phyloP scores from a whole-genome alignment of 2,329 filamentous ascomycete genomes.

The Aspergillus tanneri region DNA sequence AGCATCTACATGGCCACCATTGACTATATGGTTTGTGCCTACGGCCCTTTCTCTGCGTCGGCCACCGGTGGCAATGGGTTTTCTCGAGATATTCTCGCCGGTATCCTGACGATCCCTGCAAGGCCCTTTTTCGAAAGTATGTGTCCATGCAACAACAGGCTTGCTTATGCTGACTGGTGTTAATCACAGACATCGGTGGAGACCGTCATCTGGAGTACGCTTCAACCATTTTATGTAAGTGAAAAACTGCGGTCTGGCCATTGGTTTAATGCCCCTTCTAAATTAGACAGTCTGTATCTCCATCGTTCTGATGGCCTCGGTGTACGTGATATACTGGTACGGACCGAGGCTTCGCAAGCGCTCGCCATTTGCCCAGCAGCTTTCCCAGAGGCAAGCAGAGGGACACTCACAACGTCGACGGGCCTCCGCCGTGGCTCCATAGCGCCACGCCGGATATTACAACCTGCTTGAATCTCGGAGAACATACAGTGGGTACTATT shows the following conservation, averaged over 20 bases:
- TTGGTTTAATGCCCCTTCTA: neutral
- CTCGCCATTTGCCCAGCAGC: constrained; percentile 64
- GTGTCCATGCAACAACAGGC: neutral
- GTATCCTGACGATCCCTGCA: constrained; percentile 66
- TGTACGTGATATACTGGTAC: constrained; percentile 67
- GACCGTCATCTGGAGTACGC: constrained; percentile 59
- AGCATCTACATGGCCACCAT: constrained; percentile 72
- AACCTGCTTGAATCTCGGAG: too few species aligned
- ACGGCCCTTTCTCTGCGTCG: constrained; percentile 69
- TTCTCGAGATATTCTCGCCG: constrained; percentile 69
- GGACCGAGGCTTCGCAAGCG: constrained; percentile 60
- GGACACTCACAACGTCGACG: too few species aligned
- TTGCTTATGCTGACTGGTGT: neutral
- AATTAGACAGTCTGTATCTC: constrained; percentile 53
- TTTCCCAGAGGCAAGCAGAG: too few species aligned
- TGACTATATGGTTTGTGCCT: constrained; percentile 73
- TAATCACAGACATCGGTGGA: constrained; percentile 56
- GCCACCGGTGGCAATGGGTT: constrained; percentile 74
- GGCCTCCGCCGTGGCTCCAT: too few species aligned
- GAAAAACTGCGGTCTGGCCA: neutral
- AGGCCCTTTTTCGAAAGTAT: constrained; percentile 60
- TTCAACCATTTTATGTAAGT: constrained; percentile 59
- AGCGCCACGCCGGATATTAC: too few species aligned
- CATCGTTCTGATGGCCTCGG: constrained; percentile 60
- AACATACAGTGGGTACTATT: too few species aligned